These are phyloP conservation scores for Rugonectria rugulosa DNA, from an alignment of 2,329 filamentous ascomycete species.

Conservation along the genomic window DNA sequence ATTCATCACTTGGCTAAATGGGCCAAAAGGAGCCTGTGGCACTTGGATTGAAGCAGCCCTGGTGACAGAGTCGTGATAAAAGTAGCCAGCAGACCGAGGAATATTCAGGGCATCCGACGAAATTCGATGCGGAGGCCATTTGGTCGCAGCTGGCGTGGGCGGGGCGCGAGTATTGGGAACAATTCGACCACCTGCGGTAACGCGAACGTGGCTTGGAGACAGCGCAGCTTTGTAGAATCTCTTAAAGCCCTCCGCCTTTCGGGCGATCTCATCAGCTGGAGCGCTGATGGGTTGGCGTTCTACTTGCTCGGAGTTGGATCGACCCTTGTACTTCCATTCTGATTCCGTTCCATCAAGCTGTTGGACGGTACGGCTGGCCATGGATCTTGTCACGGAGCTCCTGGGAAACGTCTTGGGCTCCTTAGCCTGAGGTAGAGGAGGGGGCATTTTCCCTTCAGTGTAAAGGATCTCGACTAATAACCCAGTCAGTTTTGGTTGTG, in stretches of 20 bases:
- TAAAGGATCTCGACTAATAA: slow-evolving; percentile 43
- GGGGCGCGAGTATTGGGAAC: slow-evolving; percentile 68
- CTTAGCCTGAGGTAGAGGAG: slow-evolving; percentile 42
- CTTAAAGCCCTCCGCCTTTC: slow-evolving; percentile 71
- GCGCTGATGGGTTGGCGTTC: slow-evolving; percentile 59
- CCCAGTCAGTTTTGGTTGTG: slow-evolving; percentile 13
- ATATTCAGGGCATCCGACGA: slow-evolving; percentile 31
- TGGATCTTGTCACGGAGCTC: slow-evolving; percentile 8
- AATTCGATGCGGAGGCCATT: slow-evolving; percentile 55
- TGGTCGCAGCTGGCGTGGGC: slow-evolving; percentile 57
- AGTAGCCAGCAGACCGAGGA: slow-evolving; percentile 29
- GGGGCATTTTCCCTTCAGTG: slow-evolving; percentile 32
- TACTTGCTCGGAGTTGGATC: slow-evolving; percentile 53
- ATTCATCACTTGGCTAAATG: slow-evolving; percentile 43
- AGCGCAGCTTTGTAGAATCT: slow-evolving; percentile 73
- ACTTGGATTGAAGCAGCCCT: slow-evolving; percentile 38
- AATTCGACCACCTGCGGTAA: slow-evolving; percentile 72
- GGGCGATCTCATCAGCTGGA: slow-evolving; percentile 59
- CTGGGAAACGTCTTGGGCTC: slow-evolving; percentile 31
- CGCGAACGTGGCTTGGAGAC: slow-evolving; percentile 71
- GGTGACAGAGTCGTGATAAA: slow-evolving; percentile 16
- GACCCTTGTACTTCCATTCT: slow-evolving; percentile 55
- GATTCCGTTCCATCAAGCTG: slow-evolving; percentile 51
- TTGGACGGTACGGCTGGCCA: slow-evolving; percentile 32
- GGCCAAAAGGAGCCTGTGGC: slow-evolving; percentile 31